Evolutionary conservation across 148 eudicot genomes (phyloP).

Genomic region (Rhododendron ferrugineum): DNA sequence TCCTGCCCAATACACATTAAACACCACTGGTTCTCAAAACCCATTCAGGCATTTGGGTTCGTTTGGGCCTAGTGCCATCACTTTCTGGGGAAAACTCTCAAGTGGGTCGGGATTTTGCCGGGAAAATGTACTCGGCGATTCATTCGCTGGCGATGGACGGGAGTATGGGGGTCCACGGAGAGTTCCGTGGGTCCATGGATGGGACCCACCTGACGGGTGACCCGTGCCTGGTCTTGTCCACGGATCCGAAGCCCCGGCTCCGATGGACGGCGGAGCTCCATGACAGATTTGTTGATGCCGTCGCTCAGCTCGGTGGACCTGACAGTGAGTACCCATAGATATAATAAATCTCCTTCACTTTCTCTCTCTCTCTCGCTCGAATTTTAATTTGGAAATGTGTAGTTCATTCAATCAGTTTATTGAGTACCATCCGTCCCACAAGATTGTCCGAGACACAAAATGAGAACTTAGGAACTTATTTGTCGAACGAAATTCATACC

Average conservation of each 20-base stretch:
- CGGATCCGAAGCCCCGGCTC: conserved; percentile 57
- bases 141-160: conserved; percentile 20
- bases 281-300: conserved; percentile 53
- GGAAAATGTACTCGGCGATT: conserved; percentile 20
- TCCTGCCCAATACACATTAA: not conserved
- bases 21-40: not conserved
- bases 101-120: not conserved
- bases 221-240: conserved; percentile 37
- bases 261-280: conserved; percentile 57
- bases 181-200: conserved; percentile 22
- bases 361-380: not conserved
- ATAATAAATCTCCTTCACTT: not conserved
- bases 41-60: not conserved
- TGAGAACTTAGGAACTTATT: not conserved
- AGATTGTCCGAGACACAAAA: too few species aligned
- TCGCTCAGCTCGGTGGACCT: conserved; percentile 60
- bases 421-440: too few species aligned
- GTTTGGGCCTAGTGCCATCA: not conserved
- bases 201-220: conserved; percentile 33
- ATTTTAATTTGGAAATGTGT: not conserved
- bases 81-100: not conserved
- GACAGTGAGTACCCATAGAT: conserved; percentile 29
- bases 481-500: not conserved
- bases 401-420: not conserved
- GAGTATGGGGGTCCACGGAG: conserved; percentile 2